Conservation (phyloP, 2,329 filamentous ascomycete species). For the Trichoderma koningiopsis region DNA sequence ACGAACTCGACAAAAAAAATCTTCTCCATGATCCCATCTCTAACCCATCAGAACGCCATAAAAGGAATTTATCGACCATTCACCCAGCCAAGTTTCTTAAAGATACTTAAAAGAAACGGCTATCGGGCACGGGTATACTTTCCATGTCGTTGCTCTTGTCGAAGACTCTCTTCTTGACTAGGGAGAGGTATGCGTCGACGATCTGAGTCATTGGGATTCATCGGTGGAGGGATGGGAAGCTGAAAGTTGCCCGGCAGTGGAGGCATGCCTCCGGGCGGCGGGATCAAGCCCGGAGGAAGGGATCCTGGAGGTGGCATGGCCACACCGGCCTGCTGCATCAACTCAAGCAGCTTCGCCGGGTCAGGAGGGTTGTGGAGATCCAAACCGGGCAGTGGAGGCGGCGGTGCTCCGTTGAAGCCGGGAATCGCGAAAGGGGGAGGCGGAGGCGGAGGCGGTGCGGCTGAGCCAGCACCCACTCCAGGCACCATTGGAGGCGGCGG, state of each 20-base stretch:
- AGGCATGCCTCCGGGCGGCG: slow-evolving; percentile 44
- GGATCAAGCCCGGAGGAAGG: slow-evolving; percentile 49
- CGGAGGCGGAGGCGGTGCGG: slow-evolving; percentile 46
- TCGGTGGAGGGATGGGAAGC: slow-evolving; percentile 42
- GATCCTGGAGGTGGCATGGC: slow-evolving; percentile 58
- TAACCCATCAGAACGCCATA: slow-evolving; percentile 32
- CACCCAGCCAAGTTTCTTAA: neutral
- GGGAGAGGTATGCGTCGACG: slow-evolving; percentile 70
- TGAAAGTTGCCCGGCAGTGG: slow-evolving; percentile 39
- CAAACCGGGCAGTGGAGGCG: slow-evolving; percentile 56
- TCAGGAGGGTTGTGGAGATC: slow-evolving; percentile 63
- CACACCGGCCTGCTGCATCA: slow-evolving; percentile 67
- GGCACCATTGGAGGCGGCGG: slow-evolving; percentile 52
- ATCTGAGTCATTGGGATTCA: slow-evolving; percentile 40
- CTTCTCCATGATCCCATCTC: neutral
- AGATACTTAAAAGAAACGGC: slow-evolving; percentile 3
- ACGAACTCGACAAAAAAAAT: neutral
- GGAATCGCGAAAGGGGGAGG: slow-evolving; percentile 57
- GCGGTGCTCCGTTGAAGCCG: slow-evolving; percentile 49
- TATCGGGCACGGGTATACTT: slow-evolving; percentile 60
- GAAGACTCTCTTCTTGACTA: slow-evolving; percentile 80
- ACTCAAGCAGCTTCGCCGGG: slow-evolving; percentile 61
- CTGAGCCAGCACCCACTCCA: slow-evolving; percentile 49
- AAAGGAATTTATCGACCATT: slow-evolving; percentile 29
- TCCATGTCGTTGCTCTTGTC: slow-evolving; percentile 71